Evolutionary conservation across 495 filamentous ascomycete genomes (phyloP).

Genomic region (Parathielavia appendiculata): DNA sequence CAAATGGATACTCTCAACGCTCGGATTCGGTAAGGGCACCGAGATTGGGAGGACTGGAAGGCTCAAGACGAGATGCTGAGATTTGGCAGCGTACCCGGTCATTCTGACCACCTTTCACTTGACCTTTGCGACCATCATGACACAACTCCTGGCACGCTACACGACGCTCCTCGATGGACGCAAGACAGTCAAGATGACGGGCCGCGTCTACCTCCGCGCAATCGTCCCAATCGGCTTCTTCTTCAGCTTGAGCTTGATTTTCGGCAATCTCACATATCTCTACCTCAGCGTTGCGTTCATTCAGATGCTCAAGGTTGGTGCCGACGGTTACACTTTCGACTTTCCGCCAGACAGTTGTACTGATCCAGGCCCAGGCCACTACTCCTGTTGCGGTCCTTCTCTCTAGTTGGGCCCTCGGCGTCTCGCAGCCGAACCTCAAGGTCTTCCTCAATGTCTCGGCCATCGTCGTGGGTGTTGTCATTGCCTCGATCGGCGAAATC

Average conservation of each 20-base stretch:
- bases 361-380: constrained; percentile 58
- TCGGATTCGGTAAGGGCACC: constrained; percentile 69
- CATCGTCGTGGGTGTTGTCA: constrained; percentile 84
- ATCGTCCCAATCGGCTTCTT: constrained; percentile 91
- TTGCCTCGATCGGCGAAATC: constrained; percentile 90
- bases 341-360: background rate
- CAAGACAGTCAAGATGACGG: constrained; percentile 90
- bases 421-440: constrained; percentile 70
- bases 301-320: constrained; percentile 88
- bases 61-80: constrained; percentile 27
- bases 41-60: background rate
- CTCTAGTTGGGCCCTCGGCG: constrained; percentile 75
- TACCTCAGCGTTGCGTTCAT: constrained; percentile 93
- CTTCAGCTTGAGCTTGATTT: constrained; percentile 92
- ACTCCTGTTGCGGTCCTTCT: constrained; percentile 86
- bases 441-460: constrained; percentile 78
- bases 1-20: constrained; percentile 89
- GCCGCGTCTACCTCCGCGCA: constrained; percentile 79
- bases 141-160: constrained; percentile 79
- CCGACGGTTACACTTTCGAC: no score
- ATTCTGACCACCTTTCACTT: constrained; percentile 93
- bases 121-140: constrained; percentile 82
- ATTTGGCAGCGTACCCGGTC: constrained; percentile 52
- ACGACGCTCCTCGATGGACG: constrained; percentile 82
- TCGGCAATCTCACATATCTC: constrained; percentile 87